phyloP scores from a whole-genome alignment of 805 yeast species.

The Myxozyma melibiosi region DNA sequence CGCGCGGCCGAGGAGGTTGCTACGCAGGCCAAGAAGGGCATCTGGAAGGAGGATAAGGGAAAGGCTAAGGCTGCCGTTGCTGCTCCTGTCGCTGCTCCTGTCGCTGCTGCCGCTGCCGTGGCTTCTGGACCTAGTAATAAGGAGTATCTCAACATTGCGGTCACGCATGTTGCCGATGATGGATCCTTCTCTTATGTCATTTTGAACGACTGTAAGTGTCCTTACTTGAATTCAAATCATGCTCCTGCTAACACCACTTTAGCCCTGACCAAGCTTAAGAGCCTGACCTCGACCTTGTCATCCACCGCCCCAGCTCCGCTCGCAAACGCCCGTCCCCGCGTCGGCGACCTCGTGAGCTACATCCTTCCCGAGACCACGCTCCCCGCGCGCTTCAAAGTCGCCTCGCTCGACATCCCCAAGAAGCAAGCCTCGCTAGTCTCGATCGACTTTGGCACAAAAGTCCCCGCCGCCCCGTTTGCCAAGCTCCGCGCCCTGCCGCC shows the following conservation, averaged over 20 bases:
- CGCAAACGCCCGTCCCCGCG: slow-evolving; percentile 19
- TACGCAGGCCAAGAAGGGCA: slow-evolving; percentile 54
- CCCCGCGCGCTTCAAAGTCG: slow-evolving; percentile 25
- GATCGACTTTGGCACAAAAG: slow-evolving; percentile 26
- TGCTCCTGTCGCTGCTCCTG: slow-evolving; percentile 28
- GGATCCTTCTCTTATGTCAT: slow-evolving; percentile 36
- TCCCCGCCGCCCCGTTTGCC: slow-evolving; percentile 24
- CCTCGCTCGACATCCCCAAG: slow-evolving; percentile 14
- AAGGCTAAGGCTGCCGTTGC: slow-evolving; percentile 42
- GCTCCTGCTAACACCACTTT: background rate
- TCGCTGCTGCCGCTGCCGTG: slow-evolving; percentile 28
- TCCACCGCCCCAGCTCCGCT: slow-evolving; percentile 5
- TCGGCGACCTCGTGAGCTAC: slow-evolving; percentile 23
- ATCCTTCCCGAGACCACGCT: slow-evolving; percentile 17
- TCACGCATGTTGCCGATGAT: slow-evolving; percentile 39
- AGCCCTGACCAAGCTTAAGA: slow-evolving; percentile 13
- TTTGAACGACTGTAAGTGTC: slow-evolving; percentile 18
- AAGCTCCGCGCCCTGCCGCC: slow-evolving; percentile 22
- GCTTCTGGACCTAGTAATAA: slow-evolving; percentile 15
- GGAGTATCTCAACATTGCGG: slow-evolving; percentile 43
- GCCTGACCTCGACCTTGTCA: slow-evolving; percentile 14
- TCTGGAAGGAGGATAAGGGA: slow-evolving; percentile 65
- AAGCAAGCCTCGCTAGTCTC: slow-evolving; percentile 20
- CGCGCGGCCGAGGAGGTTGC: slow-evolving; percentile 67
- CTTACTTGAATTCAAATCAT: background rate